Evolutionary conservation across 2,329 filamentous ascomycete genomes (phyloP).

Genomic region (Pseudogymnoascus sp.): DNA sequence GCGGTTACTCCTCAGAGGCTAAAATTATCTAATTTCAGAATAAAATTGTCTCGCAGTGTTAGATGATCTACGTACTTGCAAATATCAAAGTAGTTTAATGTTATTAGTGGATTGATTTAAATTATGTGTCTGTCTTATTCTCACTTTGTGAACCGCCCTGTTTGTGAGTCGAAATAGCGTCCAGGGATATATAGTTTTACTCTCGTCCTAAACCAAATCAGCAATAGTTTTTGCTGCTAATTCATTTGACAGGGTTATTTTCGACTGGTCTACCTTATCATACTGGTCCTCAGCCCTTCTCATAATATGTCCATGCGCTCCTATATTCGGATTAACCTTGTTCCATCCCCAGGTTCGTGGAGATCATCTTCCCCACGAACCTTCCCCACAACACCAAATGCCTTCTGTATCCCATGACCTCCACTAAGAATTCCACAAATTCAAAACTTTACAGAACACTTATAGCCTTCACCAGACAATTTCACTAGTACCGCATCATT

Average conservation of each 20-base stretch:
- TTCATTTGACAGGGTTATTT: not conserved
- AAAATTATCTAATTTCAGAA: not conserved
- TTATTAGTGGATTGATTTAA: not conserved
- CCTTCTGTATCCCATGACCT: not conserved
- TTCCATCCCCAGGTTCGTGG: conserved; percentile 1
- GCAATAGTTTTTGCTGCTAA: not conserved
- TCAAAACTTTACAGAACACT: not conserved
- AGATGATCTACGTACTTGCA: not conserved
- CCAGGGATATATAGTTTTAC: not conserved
- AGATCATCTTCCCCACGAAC: not conserved
- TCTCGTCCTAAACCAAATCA: not conserved
- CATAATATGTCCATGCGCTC: conserved; percentile 30
- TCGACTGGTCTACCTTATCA: not conserved
- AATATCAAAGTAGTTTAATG: not conserved
- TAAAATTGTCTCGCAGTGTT: not conserved
- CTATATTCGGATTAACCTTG: conserved; percentile 22
- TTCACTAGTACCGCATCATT: not conserved
- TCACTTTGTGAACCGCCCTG: not conserved
- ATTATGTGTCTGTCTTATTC: not conserved
- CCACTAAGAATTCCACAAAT: not conserved
- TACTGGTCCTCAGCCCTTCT: not conserved
- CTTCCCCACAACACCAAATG: not conserved
- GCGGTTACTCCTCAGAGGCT: not conserved
- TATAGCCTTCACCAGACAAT: not conserved
- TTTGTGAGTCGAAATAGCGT: not conserved